A percentile compares a stretch with the other conserved stretches of the same genome.
These are phyloP conservation scores for Otatea glauca DNA, from an alignment of 176 grass and related monocot genomes.

Conservation along the genomic window DNA sequence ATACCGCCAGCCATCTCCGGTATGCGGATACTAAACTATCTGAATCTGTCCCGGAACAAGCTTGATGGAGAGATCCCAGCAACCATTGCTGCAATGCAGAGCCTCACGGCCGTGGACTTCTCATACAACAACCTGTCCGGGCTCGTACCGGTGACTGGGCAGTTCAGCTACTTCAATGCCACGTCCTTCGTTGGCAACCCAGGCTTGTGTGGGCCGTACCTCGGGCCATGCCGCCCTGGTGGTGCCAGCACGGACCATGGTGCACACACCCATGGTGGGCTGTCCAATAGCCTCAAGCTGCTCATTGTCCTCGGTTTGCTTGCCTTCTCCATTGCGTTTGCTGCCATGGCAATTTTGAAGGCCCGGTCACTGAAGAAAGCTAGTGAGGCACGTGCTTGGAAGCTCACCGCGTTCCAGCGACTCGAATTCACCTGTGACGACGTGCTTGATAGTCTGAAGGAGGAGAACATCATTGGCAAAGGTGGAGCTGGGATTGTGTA, in stretches of 20 bases:
- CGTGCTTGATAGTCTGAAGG: conserved; percentile 77
- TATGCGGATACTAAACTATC: conserved; percentile 88
- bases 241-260: conserved; percentile 10
- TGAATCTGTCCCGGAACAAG: conserved; percentile 82
- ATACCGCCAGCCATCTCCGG: conserved; percentile 69
- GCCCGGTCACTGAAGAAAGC: conserved; percentile 86
- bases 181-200: conserved; percentile 88
- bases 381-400: conserved; percentile 78
- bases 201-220: conserved; percentile 72
- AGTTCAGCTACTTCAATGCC: conserved; percentile 98
- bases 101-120: conserved; percentile 94
- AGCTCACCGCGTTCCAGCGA: conserved; percentile 78
- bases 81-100: conserved; percentile 87
- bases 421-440: conserved; percentile 88
- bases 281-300: conserved; percentile 83
- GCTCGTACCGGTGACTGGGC: conserved; percentile 77
- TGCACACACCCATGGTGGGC: conserved; percentile 38
- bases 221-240: conserved; percentile 57
- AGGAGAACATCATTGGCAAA: conserved; percentile 97
- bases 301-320: conserved; percentile 77
- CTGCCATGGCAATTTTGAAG: conserved; percentile 72
- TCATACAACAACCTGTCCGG: conserved; percentile 97
- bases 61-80: conserved; percentile 76
- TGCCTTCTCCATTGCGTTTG: conserved; percentile 79
- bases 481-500: conserved; percentile 93